These are phyloP conservation scores for Ogataea pilisensis DNA, from an alignment of 805 yeast species.

Conservation along the genomic window DNA sequence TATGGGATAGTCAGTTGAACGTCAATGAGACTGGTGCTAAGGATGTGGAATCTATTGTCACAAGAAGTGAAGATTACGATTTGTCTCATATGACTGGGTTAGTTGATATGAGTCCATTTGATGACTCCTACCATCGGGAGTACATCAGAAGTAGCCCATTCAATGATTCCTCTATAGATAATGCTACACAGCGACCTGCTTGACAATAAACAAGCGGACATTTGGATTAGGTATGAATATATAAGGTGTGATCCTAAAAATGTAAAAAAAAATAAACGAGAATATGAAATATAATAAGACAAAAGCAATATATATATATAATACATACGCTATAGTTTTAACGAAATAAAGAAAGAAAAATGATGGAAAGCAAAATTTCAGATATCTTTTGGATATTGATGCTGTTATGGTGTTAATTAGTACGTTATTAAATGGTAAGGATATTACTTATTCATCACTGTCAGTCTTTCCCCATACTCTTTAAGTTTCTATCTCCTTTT, in stretches of 20 bases:
- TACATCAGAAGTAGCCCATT: neutral
- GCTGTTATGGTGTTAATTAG: too few relatives aligned
- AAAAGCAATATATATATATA: too few relatives aligned
- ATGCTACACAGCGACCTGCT: conserved; percentile 2
- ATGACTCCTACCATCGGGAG: too few relatives aligned
- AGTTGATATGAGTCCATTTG: neutral
- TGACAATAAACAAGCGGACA: neutral
- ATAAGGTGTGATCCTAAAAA: too few relatives aligned
- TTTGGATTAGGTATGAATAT: neutral
- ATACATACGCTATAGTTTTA: too few relatives aligned
- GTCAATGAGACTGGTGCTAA: neutral
- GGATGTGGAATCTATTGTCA: neutral
- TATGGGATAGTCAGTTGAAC: neutral
- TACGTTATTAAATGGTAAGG: neutral
- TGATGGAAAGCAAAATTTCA: too few relatives aligned
- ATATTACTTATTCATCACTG: conserved; percentile 1
- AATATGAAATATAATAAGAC: too few relatives aligned
- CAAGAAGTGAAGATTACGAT: neutral
- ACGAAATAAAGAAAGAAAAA: neutral
- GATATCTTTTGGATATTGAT: too few relatives aligned
- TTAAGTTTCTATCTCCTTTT: neutral
- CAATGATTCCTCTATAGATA: conserved; percentile 1
- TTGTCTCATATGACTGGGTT: neutral
- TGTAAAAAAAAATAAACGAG: too few relatives aligned
- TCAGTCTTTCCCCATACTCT: neutral